Conservation (phyloP, 1,139 yeast species). For the Spathaspora sp. region DNA sequence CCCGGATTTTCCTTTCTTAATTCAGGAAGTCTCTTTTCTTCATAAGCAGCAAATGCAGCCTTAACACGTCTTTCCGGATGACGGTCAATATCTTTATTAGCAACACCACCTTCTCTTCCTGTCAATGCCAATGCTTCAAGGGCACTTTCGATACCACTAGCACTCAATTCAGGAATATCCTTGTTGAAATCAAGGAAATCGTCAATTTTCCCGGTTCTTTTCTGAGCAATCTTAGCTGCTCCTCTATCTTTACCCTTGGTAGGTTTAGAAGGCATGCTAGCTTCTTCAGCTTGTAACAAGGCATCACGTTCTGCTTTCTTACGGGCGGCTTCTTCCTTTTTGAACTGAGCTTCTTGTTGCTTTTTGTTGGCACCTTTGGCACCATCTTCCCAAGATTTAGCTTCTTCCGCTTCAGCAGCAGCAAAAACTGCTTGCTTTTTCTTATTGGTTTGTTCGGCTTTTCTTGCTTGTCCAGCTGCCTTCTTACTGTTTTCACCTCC, state of each 20-base stretch:
- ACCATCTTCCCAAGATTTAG: slow-evolving; percentile 70
- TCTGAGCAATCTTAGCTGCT: slow-evolving; percentile 66
- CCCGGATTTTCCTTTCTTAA: slow-evolving; percentile 78
- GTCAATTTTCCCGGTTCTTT: slow-evolving; percentile 63
- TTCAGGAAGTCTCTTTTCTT: slow-evolving; percentile 72
- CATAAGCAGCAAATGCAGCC: slow-evolving; percentile 74
- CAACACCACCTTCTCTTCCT: slow-evolving; percentile 52
- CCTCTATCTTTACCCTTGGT: slow-evolving; percentile 59
- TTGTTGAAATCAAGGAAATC: slow-evolving; percentile 55
- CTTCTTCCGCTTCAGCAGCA: slow-evolving; percentile 54
- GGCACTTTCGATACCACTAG: slow-evolving; percentile 76
- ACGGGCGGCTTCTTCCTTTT: slow-evolving; percentile 62
- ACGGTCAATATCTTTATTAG: slow-evolving; percentile 68
- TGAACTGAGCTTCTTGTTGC: slow-evolving; percentile 61
- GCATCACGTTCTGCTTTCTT: slow-evolving; percentile 67
- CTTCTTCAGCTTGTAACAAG: slow-evolving; percentile 63
- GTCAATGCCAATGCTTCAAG: slow-evolving; percentile 74
- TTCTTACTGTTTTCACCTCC: slow-evolving; percentile 60
- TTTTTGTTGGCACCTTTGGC: slow-evolving; percentile 69
- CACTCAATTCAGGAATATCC: slow-evolving; percentile 57
- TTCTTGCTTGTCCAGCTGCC: slow-evolving; percentile 70
- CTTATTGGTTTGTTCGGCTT: slow-evolving; percentile 65
- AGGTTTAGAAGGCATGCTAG: slow-evolving; percentile 59
- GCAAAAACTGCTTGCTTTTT: slow-evolving; percentile 56
- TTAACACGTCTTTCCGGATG: slow-evolving; percentile 90